These are phyloP conservation scores for Rhododendron williamsianum DNA, from an alignment of 148 eudicot species.

Conservation along the genomic window DNA sequence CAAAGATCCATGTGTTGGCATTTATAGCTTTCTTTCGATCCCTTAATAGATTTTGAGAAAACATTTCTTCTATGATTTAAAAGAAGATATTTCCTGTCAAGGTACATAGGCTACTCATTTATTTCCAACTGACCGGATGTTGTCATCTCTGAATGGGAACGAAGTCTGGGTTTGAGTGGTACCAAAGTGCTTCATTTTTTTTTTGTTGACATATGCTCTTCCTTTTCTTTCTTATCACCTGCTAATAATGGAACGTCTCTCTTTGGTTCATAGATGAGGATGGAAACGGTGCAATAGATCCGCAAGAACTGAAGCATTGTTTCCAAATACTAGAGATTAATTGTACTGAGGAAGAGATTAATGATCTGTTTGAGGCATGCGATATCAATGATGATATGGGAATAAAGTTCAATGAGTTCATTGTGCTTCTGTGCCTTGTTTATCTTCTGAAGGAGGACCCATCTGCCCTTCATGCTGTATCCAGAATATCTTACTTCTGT, in stretches of 20 bases:
- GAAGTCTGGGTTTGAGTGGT: not conserved
- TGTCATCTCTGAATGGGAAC: not conserved
- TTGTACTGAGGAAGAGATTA: constrained; percentile 69
- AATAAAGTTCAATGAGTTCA: constrained; percentile 76
- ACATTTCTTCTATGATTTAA: not conserved
- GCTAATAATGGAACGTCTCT: not conserved
- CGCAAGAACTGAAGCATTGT: constrained; percentile 62
- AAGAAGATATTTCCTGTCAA: not conserved
- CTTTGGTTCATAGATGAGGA: constrained; percentile 54
- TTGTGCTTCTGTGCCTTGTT: constrained; percentile 87
- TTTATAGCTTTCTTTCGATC: not conserved
- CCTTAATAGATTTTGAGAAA: not conserved
- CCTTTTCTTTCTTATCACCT: constrained; percentile 5
- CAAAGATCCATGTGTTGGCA: not conserved
- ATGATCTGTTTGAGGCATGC: constrained; percentile 69
- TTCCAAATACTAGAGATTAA: constrained; percentile 59
- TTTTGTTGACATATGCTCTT: not conserved
- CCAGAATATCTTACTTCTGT: constrained; percentile 16
- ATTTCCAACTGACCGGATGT: not conserved
- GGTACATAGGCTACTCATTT: not conserved
- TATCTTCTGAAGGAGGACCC: constrained; percentile 77
- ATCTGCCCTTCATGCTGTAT: constrained; percentile 41
- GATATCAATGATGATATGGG: constrained; percentile 61
- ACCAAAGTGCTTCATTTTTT: not conserved
- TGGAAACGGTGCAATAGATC: constrained; percentile 69